Percentiles rank a stretch among this genome's conserved stretches.
Evolutionary conservation across 805 yeast genomes (phyloP).

Genomic region (Ogataea glucozyma): DNA sequence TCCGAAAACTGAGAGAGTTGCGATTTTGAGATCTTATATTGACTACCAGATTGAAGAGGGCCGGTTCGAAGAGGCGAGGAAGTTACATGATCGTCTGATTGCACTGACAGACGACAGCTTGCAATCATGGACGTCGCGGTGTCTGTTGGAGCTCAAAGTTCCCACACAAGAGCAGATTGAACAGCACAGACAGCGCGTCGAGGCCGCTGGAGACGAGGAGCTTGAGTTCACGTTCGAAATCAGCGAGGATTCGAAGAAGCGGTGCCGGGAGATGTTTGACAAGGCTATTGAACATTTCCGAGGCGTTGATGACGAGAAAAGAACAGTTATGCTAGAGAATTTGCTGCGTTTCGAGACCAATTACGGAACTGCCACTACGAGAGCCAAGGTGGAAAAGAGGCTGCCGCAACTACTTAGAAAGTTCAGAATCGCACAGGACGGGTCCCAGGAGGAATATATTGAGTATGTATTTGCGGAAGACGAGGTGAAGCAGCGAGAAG

Average conservation of each 20-base stretch:
- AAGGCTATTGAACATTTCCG: constrained; percentile 51
- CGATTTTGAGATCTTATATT: constrained; percentile 40
- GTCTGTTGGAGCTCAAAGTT: constrained; percentile 67
- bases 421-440: constrained; percentile 42
- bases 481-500: constrained; percentile 28
- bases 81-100: constrained; percentile 45
- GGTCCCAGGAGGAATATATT: constrained; percentile 51
- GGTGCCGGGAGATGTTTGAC: constrained; percentile 58
- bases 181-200: constrained; percentile 30
- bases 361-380: constrained; percentile 53
- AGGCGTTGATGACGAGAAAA: constrained; percentile 39
- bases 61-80: constrained; percentile 57
- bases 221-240: constrained; percentile 54
- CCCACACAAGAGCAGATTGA: constrained; percentile 57
- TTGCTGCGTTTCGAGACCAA: constrained; percentile 62
- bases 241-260: constrained; percentile 42
- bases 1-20: constrained; percentile 10
- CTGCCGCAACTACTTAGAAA: constrained; percentile 56
- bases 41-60: constrained; percentile 62
- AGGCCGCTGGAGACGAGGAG: constrained; percentile 34
- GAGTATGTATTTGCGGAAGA: constrained; percentile 74
- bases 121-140: constrained; percentile 61
- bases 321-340: constrained; percentile 58
- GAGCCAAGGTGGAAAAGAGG: constrained; percentile 41
- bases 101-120: constrained; percentile 35